A percentile compares a stretch with the other conserved stretches of the same genome.
Conservation (phyloP, 176 grass and related monocot genomes). For the Carex littledalei region DNA sequence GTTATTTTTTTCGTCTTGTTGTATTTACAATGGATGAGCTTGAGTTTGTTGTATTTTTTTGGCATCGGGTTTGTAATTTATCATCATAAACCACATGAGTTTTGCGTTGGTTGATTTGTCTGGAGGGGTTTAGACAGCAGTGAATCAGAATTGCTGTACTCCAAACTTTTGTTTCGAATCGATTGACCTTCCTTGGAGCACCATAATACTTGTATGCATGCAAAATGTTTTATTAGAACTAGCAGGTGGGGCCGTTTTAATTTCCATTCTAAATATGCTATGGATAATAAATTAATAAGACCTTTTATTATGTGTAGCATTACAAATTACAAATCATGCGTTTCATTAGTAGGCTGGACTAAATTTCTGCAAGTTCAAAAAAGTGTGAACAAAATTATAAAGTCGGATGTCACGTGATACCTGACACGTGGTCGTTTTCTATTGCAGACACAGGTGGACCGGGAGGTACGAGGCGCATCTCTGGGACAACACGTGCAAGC, state of each 20-base stretch:
- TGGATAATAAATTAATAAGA: neutral
- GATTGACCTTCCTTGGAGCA: neutral
- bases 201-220: neutral
- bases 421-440: conserved; percentile 22
- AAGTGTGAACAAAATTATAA: conserved; percentile 6
- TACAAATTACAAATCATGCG: neutral
- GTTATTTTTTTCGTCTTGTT: neutral
- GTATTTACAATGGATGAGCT: neutral
- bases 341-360: neutral
- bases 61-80: neutral
- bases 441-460: conserved; percentile 79
- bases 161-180: neutral
- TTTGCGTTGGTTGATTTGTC: neutral
- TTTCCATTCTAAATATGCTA: neutral
- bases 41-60: too few relatives aligned
- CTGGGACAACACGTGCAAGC: conserved; percentile 84
- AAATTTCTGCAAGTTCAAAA: neutral
- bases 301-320: neutral
- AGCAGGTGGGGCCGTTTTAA: neutral
- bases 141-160: neutral
- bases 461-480: conserved; percentile 83
- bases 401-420: neutral
- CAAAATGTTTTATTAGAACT: neutral
- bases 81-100: neutral
- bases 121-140: neutral